These are phyloP conservation scores for Alloteropsis semialata DNA, from an alignment of 176 grass and related monocot species.

Conservation along the genomic window DNA sequence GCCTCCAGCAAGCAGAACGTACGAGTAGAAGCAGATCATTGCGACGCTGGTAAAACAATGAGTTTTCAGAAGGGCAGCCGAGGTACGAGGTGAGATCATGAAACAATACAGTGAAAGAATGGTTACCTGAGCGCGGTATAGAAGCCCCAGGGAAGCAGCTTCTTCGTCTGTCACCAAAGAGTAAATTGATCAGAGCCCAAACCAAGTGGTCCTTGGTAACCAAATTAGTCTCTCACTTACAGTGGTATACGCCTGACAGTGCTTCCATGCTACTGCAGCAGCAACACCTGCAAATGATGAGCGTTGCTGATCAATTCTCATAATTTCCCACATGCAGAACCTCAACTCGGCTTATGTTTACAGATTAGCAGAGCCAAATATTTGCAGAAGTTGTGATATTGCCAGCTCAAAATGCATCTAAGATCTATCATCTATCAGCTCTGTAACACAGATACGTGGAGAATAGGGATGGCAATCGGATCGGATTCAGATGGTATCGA, in stretches of 20 bases:
- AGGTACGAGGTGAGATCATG: not conserved
- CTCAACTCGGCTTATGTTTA: not conserved
- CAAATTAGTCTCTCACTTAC: slow-evolving; percentile 38
- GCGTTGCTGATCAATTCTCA: slow-evolving; percentile 10
- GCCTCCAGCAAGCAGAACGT: slow-evolving; percentile 72
- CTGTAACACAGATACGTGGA: too few relatives aligned
- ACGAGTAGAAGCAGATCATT: slow-evolving; percentile 88
- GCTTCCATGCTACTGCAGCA: slow-evolving; percentile 65
- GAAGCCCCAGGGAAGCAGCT: slow-evolving; percentile 65
- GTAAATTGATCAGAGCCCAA: slow-evolving; percentile 17
- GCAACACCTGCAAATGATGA: slow-evolving; percentile 69
- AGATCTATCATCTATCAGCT: too few relatives aligned
- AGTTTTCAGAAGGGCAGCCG: not conserved
- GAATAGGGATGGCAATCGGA: too few relatives aligned
- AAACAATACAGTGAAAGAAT: not conserved
- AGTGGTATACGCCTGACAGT: slow-evolving; percentile 47
- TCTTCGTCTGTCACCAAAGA: slow-evolving; percentile 59
- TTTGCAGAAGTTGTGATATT: not conserved
- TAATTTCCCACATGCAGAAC: not conserved
- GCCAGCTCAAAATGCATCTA: not conserved
- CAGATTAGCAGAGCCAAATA: not conserved
- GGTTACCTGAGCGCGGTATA: slow-evolving; percentile 53
- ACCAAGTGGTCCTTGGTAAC: not conserved
- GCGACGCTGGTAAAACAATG: slow-evolving; percentile 39
- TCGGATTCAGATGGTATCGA: too few relatives aligned